Percentiles rank a stretch among this genome's conserved stretches.
phyloP scores from a whole-genome alignment of 2,329 filamentous ascomycete genomes.

The Claviceps arundinis region DNA sequence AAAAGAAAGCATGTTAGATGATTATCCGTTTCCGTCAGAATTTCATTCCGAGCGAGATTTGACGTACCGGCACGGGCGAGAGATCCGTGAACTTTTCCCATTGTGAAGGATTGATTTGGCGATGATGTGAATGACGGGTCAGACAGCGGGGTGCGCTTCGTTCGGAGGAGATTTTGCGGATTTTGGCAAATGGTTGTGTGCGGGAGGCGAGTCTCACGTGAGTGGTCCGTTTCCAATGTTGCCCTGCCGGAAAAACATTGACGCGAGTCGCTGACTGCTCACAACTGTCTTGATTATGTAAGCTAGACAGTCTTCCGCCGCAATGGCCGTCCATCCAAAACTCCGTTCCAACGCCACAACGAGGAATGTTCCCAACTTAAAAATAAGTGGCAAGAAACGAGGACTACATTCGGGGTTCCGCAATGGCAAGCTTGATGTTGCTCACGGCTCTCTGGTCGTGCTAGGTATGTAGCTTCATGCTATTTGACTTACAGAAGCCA shows the following conservation, averaged over 20 bases:
- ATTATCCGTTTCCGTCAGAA: not conserved
- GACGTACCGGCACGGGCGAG: slow-evolving; percentile 64
- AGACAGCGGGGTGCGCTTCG: slow-evolving; percentile 11
- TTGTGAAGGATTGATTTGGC: slow-evolving; percentile 37
- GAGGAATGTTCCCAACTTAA: too few relatives aligned
- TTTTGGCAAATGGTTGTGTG: slow-evolving; percentile 27
- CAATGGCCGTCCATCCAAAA: too few relatives aligned
- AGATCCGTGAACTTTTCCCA: slow-evolving; percentile 91
- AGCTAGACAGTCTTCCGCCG: not conserved
- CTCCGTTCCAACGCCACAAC: too few relatives aligned
- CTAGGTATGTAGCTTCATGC: too few relatives aligned
- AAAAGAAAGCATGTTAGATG: slow-evolving; percentile 27
- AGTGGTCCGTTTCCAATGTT: slow-evolving; percentile 13
- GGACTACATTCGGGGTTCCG: too few relatives aligned
- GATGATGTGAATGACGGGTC: slow-evolving; percentile 23
- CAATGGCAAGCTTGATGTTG: too few relatives aligned
- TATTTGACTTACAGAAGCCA: too few relatives aligned
- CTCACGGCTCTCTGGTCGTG: too few relatives aligned
- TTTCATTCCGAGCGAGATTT: not conserved
- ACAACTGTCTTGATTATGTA: slow-evolving; percentile 1
- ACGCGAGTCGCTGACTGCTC: not conserved
- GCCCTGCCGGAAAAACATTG: slow-evolving; percentile 22
- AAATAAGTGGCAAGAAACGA: too few relatives aligned
- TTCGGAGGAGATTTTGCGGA: slow-evolving; percentile 20
- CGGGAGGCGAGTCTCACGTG: slow-evolving; percentile 23